Conservation (phyloP, 805 yeast species). For the Saccharomycopsis malanga region DNA sequence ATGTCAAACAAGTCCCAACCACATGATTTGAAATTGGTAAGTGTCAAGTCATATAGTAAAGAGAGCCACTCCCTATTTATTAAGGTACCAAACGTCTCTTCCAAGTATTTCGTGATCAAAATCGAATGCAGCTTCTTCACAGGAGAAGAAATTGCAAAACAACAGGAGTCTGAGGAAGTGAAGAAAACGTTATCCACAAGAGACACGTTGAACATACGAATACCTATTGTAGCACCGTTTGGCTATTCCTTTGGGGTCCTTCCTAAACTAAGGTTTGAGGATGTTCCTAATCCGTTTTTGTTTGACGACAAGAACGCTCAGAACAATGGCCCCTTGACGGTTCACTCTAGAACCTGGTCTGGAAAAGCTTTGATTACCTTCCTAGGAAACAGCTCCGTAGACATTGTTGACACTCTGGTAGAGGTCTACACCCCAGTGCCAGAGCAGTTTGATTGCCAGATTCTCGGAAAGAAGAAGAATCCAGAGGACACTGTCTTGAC, state of each 20-base stretch:
- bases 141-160: conserved; percentile 19
- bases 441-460: conserved; percentile 30
- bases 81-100: conserved; percentile 16
- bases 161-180: conserved; percentile 19
- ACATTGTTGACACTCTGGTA: conserved; percentile 31
- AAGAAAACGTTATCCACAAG: conserved; percentile 17
- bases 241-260: conserved; percentile 27
- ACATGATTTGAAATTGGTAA: conserved; percentile 12
- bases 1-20: background rate
- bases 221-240: conserved; percentile 31
- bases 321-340: conserved; percentile 22
- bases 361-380: conserved; percentile 29
- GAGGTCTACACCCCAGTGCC: conserved; percentile 29
- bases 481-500: conserved; percentile 10
- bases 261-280: conserved; percentile 28
- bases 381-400: conserved; percentile 25
- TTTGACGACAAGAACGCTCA: conserved; percentile 6
- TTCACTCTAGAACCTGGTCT: conserved; percentile 34
- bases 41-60: conserved; percentile 2
- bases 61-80: conserved; percentile 16
- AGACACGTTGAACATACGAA: conserved; percentile 23
- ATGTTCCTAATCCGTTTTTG: conserved; percentile 28
- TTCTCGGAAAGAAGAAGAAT: background rate
- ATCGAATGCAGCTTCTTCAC: conserved; percentile 22
- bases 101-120: conserved; percentile 16